A percentile compares a stretch with the other conserved stretches of the same genome.
Conservation (phyloP, 2,329 filamentous ascomycete genomes). For the Aspergillus alliaceus region DNA sequence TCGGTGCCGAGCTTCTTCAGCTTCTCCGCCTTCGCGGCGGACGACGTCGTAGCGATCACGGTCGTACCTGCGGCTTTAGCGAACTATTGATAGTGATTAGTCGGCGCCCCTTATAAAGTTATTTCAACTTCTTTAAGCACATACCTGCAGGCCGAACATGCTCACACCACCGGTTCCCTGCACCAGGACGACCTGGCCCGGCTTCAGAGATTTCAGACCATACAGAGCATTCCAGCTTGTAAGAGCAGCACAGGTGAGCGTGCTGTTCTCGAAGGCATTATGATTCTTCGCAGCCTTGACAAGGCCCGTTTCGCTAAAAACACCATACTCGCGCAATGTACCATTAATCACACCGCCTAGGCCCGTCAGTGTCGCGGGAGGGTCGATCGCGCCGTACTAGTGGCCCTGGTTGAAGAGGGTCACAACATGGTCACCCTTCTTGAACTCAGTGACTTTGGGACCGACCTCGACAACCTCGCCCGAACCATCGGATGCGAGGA, state of each 20-base stretch:
- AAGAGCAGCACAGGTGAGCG: constrained; percentile 60
- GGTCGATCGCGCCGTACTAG: constrained; percentile 49
- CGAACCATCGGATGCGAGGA: constrained; percentile 39
- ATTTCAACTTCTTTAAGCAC: background rate
- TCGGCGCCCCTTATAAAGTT: background rate
- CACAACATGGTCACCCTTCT: constrained; percentile 57
- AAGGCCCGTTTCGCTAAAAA: constrained; percentile 68
- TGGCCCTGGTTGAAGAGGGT: constrained; percentile 61
- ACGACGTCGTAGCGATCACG: constrained; percentile 62
- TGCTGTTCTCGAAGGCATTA: constrained; percentile 54
- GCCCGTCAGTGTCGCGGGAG: constrained; percentile 50
- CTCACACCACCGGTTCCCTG: constrained; percentile 63
- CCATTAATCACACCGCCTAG: constrained; percentile 70
- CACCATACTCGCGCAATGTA: constrained; percentile 64
- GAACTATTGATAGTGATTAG: no score
- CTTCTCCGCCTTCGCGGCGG: constrained; percentile 53
- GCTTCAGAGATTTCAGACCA: constrained; percentile 54
- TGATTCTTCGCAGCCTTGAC: constrained; percentile 62
- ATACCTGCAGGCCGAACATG: constrained; percentile 55
- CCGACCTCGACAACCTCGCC: constrained; percentile 56
- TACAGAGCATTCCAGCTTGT: constrained; percentile 68
- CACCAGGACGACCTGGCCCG: constrained; percentile 58
- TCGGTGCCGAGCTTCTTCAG: constrained; percentile 59
- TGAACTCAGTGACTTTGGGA: constrained; percentile 56
- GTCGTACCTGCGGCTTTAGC: constrained; percentile 53